Evolutionary conservation across 2,329 filamentous ascomycete species (phyloP).

Genomic region (Pleoardoris graminearum): DNA sequence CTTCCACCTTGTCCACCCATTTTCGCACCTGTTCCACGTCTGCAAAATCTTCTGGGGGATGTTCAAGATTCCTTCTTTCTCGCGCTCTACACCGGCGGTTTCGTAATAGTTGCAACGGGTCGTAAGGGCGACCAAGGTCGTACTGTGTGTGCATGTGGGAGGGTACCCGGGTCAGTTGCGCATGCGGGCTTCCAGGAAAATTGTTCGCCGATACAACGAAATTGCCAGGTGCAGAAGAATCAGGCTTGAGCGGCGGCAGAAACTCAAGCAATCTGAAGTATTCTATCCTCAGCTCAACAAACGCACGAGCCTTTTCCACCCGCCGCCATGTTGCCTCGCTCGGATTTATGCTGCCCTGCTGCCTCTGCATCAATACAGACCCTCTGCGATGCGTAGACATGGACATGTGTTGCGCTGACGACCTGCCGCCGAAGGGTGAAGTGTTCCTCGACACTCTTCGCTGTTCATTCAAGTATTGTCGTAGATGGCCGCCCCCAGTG

Average conservation of each 20-base stretch:
- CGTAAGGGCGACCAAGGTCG: slow-evolving; percentile 73
- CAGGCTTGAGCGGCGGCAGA: slow-evolving; percentile 70
- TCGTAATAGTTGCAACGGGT: slow-evolving; percentile 88
- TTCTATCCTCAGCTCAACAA: slow-evolving; percentile 83
- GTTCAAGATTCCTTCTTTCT: slow-evolving; percentile 74
- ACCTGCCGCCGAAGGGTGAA: slow-evolving; percentile 58
- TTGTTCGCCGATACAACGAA: slow-evolving; percentile 45
- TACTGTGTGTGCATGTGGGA: slow-evolving; percentile 44
- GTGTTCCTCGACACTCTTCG: slow-evolving; percentile 63
- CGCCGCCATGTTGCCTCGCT: slow-evolving; percentile 79
- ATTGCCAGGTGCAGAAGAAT: slow-evolving; percentile 48
- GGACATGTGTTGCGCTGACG: slow-evolving; percentile 36
- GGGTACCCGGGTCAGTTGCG: slow-evolving; percentile 44
- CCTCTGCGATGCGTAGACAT: slow-evolving; percentile 27
- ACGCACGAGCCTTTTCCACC: slow-evolving; percentile 79
- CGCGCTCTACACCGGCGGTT: slow-evolving; percentile 84
- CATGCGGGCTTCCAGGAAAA: slow-evolving; percentile 47
- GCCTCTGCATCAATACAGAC: slow-evolving; percentile 28
- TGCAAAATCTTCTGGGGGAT: slow-evolving; percentile 74
- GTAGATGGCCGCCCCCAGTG: slow-evolving; percentile 60
- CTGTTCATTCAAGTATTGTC: slow-evolving; percentile 73
- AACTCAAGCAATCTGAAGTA: slow-evolving; percentile 79
- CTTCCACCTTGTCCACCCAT: slow-evolving; percentile 75
- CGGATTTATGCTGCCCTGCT: slow-evolving; percentile 61
- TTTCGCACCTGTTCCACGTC: slow-evolving; percentile 70